Conservation (phyloP, 257 asterid species). For the Capsicum pubescens region DNA sequence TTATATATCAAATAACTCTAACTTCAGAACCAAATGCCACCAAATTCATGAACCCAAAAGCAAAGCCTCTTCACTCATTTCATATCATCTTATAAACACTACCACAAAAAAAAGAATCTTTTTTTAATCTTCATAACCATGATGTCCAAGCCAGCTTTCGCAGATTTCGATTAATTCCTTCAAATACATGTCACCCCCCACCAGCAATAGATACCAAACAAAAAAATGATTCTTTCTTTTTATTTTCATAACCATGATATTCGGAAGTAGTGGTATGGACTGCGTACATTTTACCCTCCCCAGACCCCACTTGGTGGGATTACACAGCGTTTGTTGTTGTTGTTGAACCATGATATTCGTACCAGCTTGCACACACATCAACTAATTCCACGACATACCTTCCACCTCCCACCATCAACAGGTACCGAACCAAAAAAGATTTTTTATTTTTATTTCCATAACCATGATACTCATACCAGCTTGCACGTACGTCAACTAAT, state of each 20-base stretch:
- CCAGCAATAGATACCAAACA: not conserved
- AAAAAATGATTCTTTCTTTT: not conserved
- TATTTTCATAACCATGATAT: not conserved
- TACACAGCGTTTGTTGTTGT: too few relatives aligned
- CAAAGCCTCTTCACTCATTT: slow-evolving; percentile 11
- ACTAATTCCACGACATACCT: not conserved
- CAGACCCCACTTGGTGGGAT: too few relatives aligned
- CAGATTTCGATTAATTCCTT: not conserved
- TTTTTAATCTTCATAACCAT: not conserved
- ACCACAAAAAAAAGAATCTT: not conserved
- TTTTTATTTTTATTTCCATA: not conserved
- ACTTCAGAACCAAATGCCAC: not conserved
- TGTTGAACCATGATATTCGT: not conserved
- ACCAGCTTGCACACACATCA: not conserved
- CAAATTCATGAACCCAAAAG: slow-evolving; percentile 17
- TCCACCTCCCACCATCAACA: not conserved
- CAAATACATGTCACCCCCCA: not conserved
- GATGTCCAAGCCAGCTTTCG: not conserved
- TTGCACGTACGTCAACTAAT: not conserved
- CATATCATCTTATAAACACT: not conserved
- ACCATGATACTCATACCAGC: not conserved
- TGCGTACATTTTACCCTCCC: too few relatives aligned
- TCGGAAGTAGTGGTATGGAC: too few relatives aligned
- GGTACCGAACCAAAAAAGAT: not conserved
- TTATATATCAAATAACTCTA: slow-evolving; percentile 11